Base-by-base conservation (phyloP, 805 yeast species). In the Clavispora carvajalis region DNA sequence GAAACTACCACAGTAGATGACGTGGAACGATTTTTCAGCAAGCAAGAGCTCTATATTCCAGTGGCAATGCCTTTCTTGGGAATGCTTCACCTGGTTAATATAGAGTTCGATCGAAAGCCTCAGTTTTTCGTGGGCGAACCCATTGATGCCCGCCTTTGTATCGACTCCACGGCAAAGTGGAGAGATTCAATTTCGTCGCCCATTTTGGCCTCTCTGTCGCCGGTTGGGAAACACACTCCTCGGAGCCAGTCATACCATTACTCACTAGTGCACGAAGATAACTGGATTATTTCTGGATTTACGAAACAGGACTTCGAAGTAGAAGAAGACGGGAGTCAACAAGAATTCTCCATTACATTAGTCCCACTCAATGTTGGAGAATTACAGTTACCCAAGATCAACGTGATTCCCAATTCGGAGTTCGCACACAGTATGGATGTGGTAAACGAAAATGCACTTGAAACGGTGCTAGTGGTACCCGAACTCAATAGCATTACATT, bases 261-360 rank as follows among this genome's bases (percentile, higher is more conserved):
- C 28, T 75, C 73, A 13, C 53, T 85, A 1, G 58, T 62, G 13
- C 71, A 74, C 21, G 75, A 71, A 46, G 96, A 88, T 18, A 74
- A 71, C 38, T 91, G 98, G 98, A 56, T 88, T 3, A 64, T 89
- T 4, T 79, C 87, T 5, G 98, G 98, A 0, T 69, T 75, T 45
- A 79, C 78, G 44, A 70, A 68, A 41, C 77, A 78, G 34, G 56
- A 66, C 9, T 75, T 88, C 45, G 55, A 65, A 2, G 59, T 73
- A 5, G 65, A 59, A 8, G 44, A 48, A 7, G 26, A 13, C 29
- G 53, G 40, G 19, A 42, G 34, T 33, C 37, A 30, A n/a, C 39
- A 46, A 19, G 44, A 41, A 12, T 44, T 69, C 26, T 58, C 70
- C 13, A 43, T 89, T 13, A 63, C 73, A 3, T 59, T 90, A 45